Conservation (phyloP, 176 grass and related monocot species). For the Hyparrhenia diplandra region DNA sequence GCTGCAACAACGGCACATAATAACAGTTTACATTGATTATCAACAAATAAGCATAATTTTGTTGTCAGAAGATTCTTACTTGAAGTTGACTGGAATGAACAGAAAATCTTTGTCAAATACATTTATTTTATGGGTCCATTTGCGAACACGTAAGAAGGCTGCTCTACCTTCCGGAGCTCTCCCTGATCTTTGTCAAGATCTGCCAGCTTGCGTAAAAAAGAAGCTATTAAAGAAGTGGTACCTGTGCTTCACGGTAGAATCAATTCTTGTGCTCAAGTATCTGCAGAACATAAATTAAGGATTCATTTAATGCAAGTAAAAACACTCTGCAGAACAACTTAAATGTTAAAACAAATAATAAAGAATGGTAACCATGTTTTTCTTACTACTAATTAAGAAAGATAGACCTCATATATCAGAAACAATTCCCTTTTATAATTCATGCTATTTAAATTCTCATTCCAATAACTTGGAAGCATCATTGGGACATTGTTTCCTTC, state of each 20-base stretch:
- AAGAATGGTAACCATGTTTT: background rate
- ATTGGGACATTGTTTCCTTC: background rate
- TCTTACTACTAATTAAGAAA: background rate
- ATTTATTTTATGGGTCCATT: slow-evolving; percentile 96
- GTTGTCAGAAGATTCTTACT: slow-evolving; percentile 42
- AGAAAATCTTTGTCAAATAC: slow-evolving; percentile 98
- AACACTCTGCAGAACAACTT: slow-evolving; percentile 14
- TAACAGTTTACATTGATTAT: slow-evolving; percentile 5
- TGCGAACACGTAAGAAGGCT: slow-evolving; percentile 92
- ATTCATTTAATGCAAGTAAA: slow-evolving; percentile 19
- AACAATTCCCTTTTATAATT: background rate
- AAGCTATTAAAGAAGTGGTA: slow-evolving; percentile 98
- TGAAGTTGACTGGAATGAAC: slow-evolving; percentile 98
- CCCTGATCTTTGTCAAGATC: slow-evolving; percentile 94
- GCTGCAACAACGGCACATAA: slow-evolving; percentile 40
- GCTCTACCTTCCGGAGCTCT: slow-evolving; percentile 76
- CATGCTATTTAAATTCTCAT: slow-evolving; percentile 5
- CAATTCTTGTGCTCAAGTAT: slow-evolving; percentile 75
- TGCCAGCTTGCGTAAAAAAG: slow-evolving; percentile 98
- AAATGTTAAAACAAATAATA: slow-evolving; percentile 3
- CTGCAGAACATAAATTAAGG: slow-evolving; percentile 44
- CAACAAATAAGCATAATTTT: background rate
- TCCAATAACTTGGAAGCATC: background rate
- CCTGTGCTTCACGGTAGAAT: slow-evolving; percentile 44
- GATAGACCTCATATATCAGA: slow-evolving; percentile 1